Conservation (phyloP, 352 stramenopile genomes). For the Blastocystis sp. region DNA sequence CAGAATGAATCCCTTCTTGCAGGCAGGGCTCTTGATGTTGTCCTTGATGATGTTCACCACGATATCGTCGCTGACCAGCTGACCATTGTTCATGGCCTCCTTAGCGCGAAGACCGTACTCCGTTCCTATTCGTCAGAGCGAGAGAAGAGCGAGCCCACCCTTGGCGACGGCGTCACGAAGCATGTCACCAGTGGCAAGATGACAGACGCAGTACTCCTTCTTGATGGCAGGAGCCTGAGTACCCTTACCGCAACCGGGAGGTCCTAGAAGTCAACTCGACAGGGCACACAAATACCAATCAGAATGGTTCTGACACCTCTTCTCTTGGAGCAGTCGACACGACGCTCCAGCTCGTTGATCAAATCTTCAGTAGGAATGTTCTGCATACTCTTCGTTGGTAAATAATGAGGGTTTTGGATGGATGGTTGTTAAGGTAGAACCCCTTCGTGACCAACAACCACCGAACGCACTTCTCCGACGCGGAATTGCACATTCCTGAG, state of each 20-base stretch:
- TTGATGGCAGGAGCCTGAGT: slow-evolving; percentile 97
- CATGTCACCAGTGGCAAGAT: slow-evolving; percentile 99
- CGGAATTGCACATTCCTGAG: not conserved
- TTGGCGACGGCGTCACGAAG: slow-evolving; percentile 92
- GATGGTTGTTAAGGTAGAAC: not conserved
- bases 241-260: slow-evolving; percentile 94
- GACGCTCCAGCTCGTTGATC: slow-evolving; percentile 87
- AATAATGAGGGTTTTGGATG: not conserved
- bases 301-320: slow-evolving; percentile 91
- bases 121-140: slow-evolving; percentile 77
- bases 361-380: slow-evolving; percentile 83
- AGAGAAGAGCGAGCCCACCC: slow-evolving; percentile 78
- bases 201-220: slow-evolving; percentile 94
- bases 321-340: slow-evolving; percentile 87
- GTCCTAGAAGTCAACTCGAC: slow-evolving; percentile 79
- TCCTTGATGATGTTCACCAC: slow-evolving; percentile 99
- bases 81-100: slow-evolving; percentile 91
- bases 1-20: slow-evolving; percentile 96
- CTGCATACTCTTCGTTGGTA: slow-evolving; percentile 58
- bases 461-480: not conserved
- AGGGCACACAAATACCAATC: slow-evolving; percentile 81
- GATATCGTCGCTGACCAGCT: slow-evolving; percentile 94
- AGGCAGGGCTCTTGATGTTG: slow-evolving; percentile 93
- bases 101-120: slow-evolving; percentile 81
- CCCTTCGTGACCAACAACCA: not conserved